These are phyloP conservation scores for Xylariaceae sp. DNA, from an alignment of 2,329 filamentous ascomycete species.

Conservation along the genomic window DNA sequence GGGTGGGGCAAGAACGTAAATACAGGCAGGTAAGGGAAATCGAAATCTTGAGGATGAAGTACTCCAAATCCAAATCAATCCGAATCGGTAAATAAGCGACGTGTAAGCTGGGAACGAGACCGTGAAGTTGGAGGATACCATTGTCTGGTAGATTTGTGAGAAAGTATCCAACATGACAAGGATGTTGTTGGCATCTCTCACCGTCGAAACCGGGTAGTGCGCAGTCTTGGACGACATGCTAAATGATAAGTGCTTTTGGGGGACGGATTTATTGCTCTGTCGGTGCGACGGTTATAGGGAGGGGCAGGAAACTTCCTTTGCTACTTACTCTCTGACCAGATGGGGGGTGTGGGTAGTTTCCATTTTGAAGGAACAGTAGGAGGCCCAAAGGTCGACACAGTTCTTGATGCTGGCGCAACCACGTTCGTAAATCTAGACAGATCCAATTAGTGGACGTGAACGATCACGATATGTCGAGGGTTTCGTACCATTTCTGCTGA, in stretches of 20 bases:
- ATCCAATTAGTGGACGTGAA: conserved; percentile 23
- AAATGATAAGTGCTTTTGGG: conserved; percentile 23
- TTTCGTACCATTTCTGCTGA: conserved; percentile 81
- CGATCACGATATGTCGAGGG: not conserved
- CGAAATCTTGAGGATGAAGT: conserved; percentile 49
- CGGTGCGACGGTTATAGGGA: conserved; percentile 47
- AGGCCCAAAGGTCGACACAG: conserved; percentile 94
- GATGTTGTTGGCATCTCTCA: conserved; percentile 66
- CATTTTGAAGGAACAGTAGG: conserved; percentile 97
- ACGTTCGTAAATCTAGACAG: conserved; percentile 77
- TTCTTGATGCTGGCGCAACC: conserved; percentile 88
- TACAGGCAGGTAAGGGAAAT: conserved; percentile 55
- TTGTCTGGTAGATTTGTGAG: conserved; percentile 62
- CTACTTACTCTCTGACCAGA: conserved; percentile 99
- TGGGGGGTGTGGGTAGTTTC: conserved; percentile 93
- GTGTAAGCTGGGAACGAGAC: conserved; percentile 35
- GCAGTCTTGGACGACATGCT: conserved; percentile 33
- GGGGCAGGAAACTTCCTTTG: conserved; percentile 61
- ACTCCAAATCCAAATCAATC: conserved; percentile 43
- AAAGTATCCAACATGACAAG: conserved; percentile 53
- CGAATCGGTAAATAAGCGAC: conserved; percentile 37
- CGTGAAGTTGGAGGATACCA: conserved; percentile 41
- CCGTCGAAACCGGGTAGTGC: conserved; percentile 44
- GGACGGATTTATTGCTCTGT: conserved; percentile 34
- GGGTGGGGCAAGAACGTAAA: conserved; percentile 50